These are phyloP conservation scores for Leccinum subgranulosum DNA, from an alignment of 768 basidiomycete genomes.

Conservation along the genomic window DNA sequence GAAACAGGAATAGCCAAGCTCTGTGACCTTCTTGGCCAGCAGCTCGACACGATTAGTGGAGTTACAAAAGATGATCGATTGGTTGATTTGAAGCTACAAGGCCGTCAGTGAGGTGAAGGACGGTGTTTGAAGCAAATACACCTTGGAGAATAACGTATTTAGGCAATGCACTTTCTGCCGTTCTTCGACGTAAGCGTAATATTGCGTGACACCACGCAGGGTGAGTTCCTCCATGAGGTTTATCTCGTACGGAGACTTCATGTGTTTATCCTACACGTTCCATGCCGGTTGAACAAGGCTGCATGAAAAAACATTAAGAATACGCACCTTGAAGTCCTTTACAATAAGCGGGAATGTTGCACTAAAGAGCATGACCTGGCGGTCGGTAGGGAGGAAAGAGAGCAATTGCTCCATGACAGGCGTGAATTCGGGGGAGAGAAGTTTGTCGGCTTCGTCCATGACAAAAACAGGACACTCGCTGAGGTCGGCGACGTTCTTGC, in stretches of 20 bases:
- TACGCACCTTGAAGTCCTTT: constrained; percentile 91
- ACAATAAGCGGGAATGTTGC: constrained; percentile 99
- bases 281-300: constrained; percentile 8
- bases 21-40: constrained; percentile 98
- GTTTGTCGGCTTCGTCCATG: constrained; percentile 99
- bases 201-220: constrained; percentile 97
- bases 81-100: constrained; percentile 96
- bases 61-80: constrained; percentile 99
- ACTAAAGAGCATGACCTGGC: constrained; percentile 99
- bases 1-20: constrained; percentile 99
- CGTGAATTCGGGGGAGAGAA: constrained; percentile 95
- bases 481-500: constrained; percentile 91
- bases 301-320: background rate
- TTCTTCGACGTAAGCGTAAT: constrained; percentile 99
- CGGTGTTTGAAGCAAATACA: constrained; percentile 25
- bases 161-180: constrained; percentile 99
- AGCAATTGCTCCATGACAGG: constrained; percentile 98
- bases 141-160: constrained; percentile 99
- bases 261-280: constrained; percentile 79
- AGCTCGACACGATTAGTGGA: constrained; percentile 99
- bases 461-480: constrained; percentile 95
- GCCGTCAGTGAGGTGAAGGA: constrained; percentile 3
- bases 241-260: constrained; percentile 94
- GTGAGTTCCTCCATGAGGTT: constrained; percentile 99
- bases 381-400: constrained; percentile 73